These are phyloP conservation scores for Penicillium sp. DNA, from an alignment of 2,329 filamentous ascomycete species.

Conservation along the genomic window DNA sequence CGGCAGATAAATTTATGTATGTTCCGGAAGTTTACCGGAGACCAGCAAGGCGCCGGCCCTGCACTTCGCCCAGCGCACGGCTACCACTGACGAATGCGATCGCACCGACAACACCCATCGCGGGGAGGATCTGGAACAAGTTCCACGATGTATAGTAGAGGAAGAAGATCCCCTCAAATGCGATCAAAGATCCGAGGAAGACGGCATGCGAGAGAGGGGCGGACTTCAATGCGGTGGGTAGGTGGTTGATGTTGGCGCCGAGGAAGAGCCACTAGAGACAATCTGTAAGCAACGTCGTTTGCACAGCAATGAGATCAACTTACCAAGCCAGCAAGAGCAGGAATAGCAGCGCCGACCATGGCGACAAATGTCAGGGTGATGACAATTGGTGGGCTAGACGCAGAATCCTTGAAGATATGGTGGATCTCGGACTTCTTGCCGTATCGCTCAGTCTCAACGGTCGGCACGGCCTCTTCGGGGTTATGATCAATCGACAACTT, in stretches of 20 bases:
- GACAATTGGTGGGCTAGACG: slow-evolving; percentile 75
- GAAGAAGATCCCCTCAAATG: slow-evolving; percentile 90
- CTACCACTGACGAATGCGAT: slow-evolving; percentile 83
- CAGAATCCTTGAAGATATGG: slow-evolving; percentile 82
- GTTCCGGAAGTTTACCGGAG: slow-evolving; percentile 48
- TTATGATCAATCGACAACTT: slow-evolving; percentile 67
- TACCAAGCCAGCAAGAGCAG: slow-evolving; percentile 70
- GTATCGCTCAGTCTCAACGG: slow-evolving; percentile 74
- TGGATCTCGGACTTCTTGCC: slow-evolving; percentile 80
- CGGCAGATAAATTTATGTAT: neutral
- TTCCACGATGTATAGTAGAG: slow-evolving; percentile 92
- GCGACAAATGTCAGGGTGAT: slow-evolving; percentile 76
- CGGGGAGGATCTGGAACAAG: slow-evolving; percentile 83
- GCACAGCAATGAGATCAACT: slow-evolving; percentile 29
- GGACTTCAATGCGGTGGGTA: slow-evolving; percentile 69
- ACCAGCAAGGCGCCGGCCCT: slow-evolving; percentile 78
- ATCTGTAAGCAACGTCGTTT: slow-evolving; percentile 10
- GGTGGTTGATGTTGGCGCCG: slow-evolving; percentile 79
- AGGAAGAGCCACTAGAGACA: slow-evolving; percentile 69
- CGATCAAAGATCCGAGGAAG: slow-evolving; percentile 84
- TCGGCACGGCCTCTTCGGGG: slow-evolving; percentile 58
- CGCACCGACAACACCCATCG: slow-evolving; percentile 64
- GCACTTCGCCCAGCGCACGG: slow-evolving; percentile 88
- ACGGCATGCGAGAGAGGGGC: slow-evolving; percentile 78
- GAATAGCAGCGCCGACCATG: slow-evolving; percentile 71